Conservation (phyloP, 1,284 basidiomycete genomes). For the Marasmius oreades region DNA sequence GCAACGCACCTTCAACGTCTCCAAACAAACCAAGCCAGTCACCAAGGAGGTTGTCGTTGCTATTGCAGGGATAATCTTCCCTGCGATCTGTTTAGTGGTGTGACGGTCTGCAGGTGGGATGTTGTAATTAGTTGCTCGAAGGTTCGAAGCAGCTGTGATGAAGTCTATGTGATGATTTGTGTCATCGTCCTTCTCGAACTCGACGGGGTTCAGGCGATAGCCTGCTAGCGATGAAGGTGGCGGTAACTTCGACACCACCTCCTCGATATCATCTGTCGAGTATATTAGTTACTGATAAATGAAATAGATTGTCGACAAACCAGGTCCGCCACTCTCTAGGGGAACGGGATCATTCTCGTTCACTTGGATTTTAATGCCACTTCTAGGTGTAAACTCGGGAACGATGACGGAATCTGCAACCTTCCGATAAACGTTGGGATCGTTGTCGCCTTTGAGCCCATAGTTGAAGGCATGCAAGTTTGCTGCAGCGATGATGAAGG, state of each 20-base stretch:
- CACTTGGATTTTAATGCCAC: conserved; percentile 92
- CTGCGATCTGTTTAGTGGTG: conserved; percentile 97
- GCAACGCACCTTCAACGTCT: conserved; percentile 85
- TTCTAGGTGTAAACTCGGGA: conserved; percentile 92
- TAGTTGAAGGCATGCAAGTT: conserved; percentile 99
- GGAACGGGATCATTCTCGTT: conserved; percentile 89
- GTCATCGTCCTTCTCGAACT: conserved; percentile 99
- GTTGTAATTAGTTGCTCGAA: conserved; percentile 94
- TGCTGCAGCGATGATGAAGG: conserved; percentile 90
- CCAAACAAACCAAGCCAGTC: conserved; percentile 93
- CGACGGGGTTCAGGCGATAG: conserved; percentile 91
- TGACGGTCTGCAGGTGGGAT: conserved; percentile 90
- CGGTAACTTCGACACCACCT: conserved; percentile 71
- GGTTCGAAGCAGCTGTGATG: conserved; percentile 96
- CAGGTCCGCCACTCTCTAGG: conserved; percentile 41
- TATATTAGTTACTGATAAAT: conserved; percentile 24
- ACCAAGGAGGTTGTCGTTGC: conserved; percentile 97
- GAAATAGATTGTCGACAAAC: conserved; percentile 14
- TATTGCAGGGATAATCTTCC: conserved; percentile 99
- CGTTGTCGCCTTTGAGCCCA: conserved; percentile 88
- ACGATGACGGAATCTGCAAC: conserved; percentile 83
- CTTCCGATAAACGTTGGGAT: conserved; percentile 80
- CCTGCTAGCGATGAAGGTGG: conserved; percentile 88
- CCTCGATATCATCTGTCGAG: conserved; percentile 44
- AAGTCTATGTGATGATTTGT: conserved; percentile 99